Base-by-base conservation (phyloP, 1,284 basidiomycete genomes). In the Porogramme epimiltina region DNA sequence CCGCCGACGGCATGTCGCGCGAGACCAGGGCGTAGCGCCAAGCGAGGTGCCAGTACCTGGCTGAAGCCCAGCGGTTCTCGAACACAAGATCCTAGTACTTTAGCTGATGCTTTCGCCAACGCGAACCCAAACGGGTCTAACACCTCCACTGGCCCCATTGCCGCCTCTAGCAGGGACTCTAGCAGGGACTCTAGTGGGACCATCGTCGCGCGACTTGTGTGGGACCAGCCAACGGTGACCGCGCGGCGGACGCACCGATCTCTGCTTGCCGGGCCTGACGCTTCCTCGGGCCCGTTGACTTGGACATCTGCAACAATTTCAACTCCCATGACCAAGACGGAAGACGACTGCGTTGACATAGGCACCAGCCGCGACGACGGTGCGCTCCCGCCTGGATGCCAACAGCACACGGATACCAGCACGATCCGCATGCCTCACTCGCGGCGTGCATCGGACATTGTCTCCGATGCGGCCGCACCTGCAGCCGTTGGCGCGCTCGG, bases 121-220 rank as follows among this genome's bases (percentile, higher is more conserved):
- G 71, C 77, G 3, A 87, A 85, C 0, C 84, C 85, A 3, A 64
- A 76, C 33, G 76, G 80, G 2, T 77, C 80, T 5, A 76, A 77
- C 33, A 85, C 85, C 0, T 84, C 85, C 4, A 83, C 81, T 0
- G 77, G 79, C 0, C 70, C 79, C 8, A 80, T 84, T 28, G 67
- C 83, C 15, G 74, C 82, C 3, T 72, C 73, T 6, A 63, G 75
- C 37, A 75, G 89, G n/a, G n/a, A n/a, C n/a, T n/a, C n/a, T n/a
- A n/a, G n/a, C n/a, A n/a, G n/a, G 24, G 87, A 90, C 60, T 81
- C 88, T 33, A 88, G 87, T 58, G 87, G 87, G 4, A 91, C 89
- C 0, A 77, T 90, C 51, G 81, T 90, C 48, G 87, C 79, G 11
- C 81, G 84, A 9, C 77, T 81, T 0, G 65, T 78, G 11, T 87